Base-by-base conservation (phyloP, 768 basidiomycete genomes). In the Kockovaella imperatae region DNA sequence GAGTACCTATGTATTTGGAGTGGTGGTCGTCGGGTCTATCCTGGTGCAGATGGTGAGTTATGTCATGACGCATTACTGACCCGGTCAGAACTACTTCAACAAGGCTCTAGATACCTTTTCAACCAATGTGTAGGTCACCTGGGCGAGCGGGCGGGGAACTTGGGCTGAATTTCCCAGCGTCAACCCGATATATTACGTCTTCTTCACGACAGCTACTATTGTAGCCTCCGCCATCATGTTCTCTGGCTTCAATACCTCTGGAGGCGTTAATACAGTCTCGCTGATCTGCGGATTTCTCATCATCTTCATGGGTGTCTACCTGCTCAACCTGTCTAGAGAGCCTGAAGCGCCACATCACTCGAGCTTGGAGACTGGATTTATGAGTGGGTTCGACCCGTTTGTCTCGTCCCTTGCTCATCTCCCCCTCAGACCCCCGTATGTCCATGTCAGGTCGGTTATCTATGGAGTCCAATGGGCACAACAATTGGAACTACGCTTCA, bases 151-250 rank as follows among this genome's bases (percentile, higher is more conserved):
- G 7, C 13, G 13, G 26, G 5, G 17, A 21, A n/a, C 21, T 15
- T 4, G 23, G 18, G 47, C 55, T 42, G 50, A 42, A 31, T 17
- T 31, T 26, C 31, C 35, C 56, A 93, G 89, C 41, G 91, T 97
- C 43, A 97, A 97, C 69, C 93, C 91, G 0, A 84, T 95, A 76
- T 97, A 97, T 74, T 96, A 90, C 64, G 93, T 96, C 70, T 84
- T 87, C 69, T 99, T 99, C 75, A 87, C 88, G 15, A 86, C 86
- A 2, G 83, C 84, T 4, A 96, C 91, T 39, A 84, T 93, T 64
- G 76, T 95, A 35, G 89, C 95, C 0, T 95, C 89, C 52, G 79
- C 95, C 51, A 93, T 99, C 60, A 79, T 99, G 53, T 96, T 97
- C 78, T 86, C 90, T 75, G 95, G 95, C 0, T 85, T 97, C 76